A percentile compares a stretch with the other conserved stretches of the same genome.
These are phyloP conservation scores for Capronia epimyces DNA, from an alignment of 2,329 filamentous ascomycete genomes.

Conservation along the genomic window DNA sequence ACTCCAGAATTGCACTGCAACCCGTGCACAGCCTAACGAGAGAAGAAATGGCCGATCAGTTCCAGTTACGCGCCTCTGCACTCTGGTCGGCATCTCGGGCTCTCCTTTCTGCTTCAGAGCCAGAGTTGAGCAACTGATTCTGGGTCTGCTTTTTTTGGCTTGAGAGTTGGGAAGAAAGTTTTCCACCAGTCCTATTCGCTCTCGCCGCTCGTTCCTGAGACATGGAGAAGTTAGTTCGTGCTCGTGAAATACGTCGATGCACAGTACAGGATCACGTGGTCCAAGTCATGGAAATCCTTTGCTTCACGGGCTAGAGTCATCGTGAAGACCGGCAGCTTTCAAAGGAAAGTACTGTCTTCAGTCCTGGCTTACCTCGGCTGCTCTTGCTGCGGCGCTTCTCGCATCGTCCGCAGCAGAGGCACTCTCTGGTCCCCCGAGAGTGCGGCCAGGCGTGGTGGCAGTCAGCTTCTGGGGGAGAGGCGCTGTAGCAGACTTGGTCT, in stretches of 20 bases:
- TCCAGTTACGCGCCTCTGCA: constrained; percentile 19
- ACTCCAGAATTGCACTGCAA: not conserved
- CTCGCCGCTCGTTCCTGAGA: constrained; percentile 60
- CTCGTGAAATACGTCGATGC: not conserved
- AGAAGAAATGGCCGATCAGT: too few species aligned
- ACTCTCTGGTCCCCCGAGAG: constrained; percentile 52
- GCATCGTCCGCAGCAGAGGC: constrained; percentile 50
- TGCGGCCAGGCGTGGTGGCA: constrained; percentile 51
- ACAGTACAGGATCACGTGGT: too few species aligned
- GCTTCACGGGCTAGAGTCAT: too few species aligned
- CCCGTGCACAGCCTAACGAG: too few species aligned
- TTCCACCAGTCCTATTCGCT: constrained; percentile 54
- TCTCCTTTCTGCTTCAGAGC: constrained; percentile 60
- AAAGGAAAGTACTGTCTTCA: constrained; percentile 1
- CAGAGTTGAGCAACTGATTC: constrained; percentile 61
- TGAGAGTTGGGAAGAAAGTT: constrained; percentile 64
- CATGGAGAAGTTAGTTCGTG: not conserved
- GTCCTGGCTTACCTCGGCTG: constrained; percentile 65
- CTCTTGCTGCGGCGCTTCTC: constrained; percentile 66
- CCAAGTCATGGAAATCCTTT: too few species aligned
- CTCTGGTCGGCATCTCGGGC: constrained; percentile 59
- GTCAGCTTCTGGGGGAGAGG: constrained; percentile 42
- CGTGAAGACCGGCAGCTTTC: not conserved
- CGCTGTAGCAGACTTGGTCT: constrained; percentile 44
- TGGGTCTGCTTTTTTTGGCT: constrained; percentile 71